A percentile compares a stretch with the other conserved stretches of the same genome.
Evolutionary conservation across 2,329 filamentous ascomycete genomes (phyloP).

Genomic region (Emergomyces pasteurianus): DNA sequence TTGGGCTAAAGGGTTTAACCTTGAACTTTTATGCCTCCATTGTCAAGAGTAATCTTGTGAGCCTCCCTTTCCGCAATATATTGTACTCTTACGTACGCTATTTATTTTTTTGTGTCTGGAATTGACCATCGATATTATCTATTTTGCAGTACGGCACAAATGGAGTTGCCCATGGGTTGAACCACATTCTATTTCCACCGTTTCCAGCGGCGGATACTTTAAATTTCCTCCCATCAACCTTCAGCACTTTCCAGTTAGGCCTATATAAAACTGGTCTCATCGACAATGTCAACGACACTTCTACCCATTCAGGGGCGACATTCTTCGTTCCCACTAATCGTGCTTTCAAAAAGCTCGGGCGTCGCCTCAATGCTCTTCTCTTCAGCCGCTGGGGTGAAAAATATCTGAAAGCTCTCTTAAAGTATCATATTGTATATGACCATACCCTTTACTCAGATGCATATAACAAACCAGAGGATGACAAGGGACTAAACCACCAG

Average conservation of each 20-base stretch:
- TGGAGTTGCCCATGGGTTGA: constrained; percentile 67
- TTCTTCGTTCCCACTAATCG: constrained; percentile 70
- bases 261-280: constrained; percentile 62
- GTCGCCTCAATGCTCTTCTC: constrained; percentile 65
- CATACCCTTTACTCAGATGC: constrained; percentile 74
- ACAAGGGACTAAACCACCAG: constrained; percentile 10
- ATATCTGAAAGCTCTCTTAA: constrained; percentile 64
- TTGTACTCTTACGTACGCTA: background rate
- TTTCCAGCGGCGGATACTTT: constrained; percentile 54
- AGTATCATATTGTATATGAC: constrained; percentile 66
- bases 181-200: constrained; percentile 65
- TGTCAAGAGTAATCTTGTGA: constrained; percentile 57
- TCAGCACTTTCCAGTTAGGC: constrained; percentile 67
- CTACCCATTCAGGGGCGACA: constrained; percentile 52
- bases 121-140: background rate
- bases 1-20: constrained; percentile 51
- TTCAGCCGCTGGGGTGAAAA: constrained; percentile 64
- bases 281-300: constrained; percentile 45
- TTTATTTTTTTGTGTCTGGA: background rate
- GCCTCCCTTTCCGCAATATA: constrained; percentile 6
- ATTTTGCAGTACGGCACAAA: constrained; percentile 53
- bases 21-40: constrained; percentile 70
- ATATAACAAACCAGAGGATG: constrained; percentile 46
- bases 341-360: constrained; percentile 67
- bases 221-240: constrained; percentile 52